Conservation (phyloP, 2,329 filamentous ascomycete species). For the Ceratocystis cubensis region DNA sequence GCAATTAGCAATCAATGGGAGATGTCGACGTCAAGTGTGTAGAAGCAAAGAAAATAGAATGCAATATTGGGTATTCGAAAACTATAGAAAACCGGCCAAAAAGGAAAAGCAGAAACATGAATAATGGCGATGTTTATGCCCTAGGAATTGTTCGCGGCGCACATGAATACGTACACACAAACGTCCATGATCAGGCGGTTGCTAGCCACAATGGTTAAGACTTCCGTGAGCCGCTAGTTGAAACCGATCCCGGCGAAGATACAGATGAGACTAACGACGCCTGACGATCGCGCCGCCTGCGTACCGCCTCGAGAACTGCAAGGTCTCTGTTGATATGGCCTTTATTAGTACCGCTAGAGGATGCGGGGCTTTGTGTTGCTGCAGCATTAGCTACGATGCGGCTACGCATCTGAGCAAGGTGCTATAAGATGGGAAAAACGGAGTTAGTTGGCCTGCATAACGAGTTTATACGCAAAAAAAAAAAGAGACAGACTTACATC, state of each 20-base stretch:
- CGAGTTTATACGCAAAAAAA: too few relatives aligned
- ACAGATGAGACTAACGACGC: not conserved
- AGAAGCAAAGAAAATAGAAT: not conserved
- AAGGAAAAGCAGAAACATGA: too few relatives aligned
- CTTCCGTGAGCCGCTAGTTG: not conserved
- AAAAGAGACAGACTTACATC: not conserved
- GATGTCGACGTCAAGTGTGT: not conserved
- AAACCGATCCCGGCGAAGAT: not conserved
- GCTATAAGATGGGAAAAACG: not conserved
- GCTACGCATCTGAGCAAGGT: not conserved
- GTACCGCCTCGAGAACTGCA: not conserved
- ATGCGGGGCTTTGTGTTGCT: not conserved
- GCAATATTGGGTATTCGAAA: not conserved
- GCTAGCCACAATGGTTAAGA: not conserved
- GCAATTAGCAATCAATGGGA: not conserved
- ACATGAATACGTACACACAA: too few relatives aligned
- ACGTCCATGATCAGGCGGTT: too few relatives aligned
- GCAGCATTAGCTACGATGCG: not conserved
- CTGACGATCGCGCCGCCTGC: not conserved
- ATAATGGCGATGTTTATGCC: too few relatives aligned
- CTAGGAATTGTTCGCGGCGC: too few relatives aligned
- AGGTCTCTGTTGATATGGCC: constrained; percentile 1
- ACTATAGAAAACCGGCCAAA: too few relatives aligned
- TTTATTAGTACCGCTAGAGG: not conserved
- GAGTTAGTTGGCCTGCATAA: not conserved